phyloP scores from a whole-genome alignment of 2,329 filamentous ascomycete species.

The Microdochium bolleyi region DNA sequence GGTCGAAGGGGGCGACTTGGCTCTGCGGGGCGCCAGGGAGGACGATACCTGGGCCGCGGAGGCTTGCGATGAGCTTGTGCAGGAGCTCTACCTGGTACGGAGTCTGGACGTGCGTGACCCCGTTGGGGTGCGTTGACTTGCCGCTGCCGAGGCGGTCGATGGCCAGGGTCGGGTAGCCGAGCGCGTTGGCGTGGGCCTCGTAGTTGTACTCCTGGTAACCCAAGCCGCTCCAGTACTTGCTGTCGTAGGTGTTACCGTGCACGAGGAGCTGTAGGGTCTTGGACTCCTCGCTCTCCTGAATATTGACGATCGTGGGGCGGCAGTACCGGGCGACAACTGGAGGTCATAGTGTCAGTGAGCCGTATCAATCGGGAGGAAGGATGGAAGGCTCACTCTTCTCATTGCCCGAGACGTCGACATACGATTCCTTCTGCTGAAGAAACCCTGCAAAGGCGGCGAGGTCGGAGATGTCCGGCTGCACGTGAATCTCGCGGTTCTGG shows the following conservation, averaged over 20 bases:
- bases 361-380: too few relatives aligned
- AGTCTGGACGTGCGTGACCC: slow-evolving; percentile 10
- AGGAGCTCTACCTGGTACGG: slow-evolving; percentile 12
- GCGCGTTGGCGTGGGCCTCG: slow-evolving; percentile 10
- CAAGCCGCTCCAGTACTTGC: slow-evolving; percentile 9
- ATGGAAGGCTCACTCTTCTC: background rate
- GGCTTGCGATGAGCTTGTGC: slow-evolving; percentile 11
- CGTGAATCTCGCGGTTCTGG: background rate
- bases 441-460: background rate
- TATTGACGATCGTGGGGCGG: background rate
- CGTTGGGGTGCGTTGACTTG: slow-evolving; percentile 12
- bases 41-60: slow-evolving; percentile 5
- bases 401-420: background rate
- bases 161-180: slow-evolving; percentile 15
- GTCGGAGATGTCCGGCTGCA: background rate
- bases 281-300: background rate
- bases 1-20: slow-evolving; percentile 7
- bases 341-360: background rate
- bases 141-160: slow-evolving; percentile 17
- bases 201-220: slow-evolving; percentile 10
- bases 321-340: background rate
- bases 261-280: slow-evolving; percentile 13
- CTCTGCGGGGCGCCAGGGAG: slow-evolving; percentile 4
- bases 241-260: slow-evolving; percentile 13
- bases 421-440: background rate